Base-by-base conservation (phyloP, 2,329 filamentous ascomycete genomes). In the Exophiala sp. region DNA sequence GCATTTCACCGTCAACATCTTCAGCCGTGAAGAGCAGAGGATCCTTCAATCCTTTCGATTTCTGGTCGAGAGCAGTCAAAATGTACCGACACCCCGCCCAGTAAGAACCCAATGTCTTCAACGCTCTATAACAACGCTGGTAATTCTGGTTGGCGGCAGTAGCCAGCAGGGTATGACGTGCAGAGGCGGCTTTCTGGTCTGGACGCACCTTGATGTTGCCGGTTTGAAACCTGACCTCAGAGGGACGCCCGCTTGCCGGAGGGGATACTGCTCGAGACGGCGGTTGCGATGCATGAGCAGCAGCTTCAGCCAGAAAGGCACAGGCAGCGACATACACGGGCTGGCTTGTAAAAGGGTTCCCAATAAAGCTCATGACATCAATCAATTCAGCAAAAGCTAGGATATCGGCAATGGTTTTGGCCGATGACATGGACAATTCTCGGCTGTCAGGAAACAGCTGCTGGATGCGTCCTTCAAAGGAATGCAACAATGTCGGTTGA, bases 241-340 rank as follows among this genome's bases (percentile, higher is more conserved):
- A 13, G 1, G 22, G 4, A n/a, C 43, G 48, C 7, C 32, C 46
- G 19, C 32, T 55, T 16, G 63, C 56, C 1, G 73, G 70, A 1
- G 78, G 79, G 0, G 78, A 79, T 1, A 70, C 64, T 29, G 81
- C 79, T 46, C 81, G 75, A 0, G 84, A 86, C 22, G 83, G 65
- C 16, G 81, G 74, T 50, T 82, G 75, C 2, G 77, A 80, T 0
- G 84, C 84, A 18, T 83, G 82, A 55, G 84, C 78, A 2, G 81
- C 82, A 3, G 86, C 88, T 64, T 95, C 88, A 70, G 88, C 88
- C 13, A 95, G 71, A 60, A 95, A 95, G 0, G 88, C 88, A 63
- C 88, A 94, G 1, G 88, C 88, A 1, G 88, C 88, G 53, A 95
- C 91, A 60, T 94, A 95, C 62, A 94, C 94, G 0, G 88, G 88